These are phyloP conservation scores for Suillus variegatus DNA, from an alignment of 768 basidiomycete species.

Conservation along the genomic window DNA sequence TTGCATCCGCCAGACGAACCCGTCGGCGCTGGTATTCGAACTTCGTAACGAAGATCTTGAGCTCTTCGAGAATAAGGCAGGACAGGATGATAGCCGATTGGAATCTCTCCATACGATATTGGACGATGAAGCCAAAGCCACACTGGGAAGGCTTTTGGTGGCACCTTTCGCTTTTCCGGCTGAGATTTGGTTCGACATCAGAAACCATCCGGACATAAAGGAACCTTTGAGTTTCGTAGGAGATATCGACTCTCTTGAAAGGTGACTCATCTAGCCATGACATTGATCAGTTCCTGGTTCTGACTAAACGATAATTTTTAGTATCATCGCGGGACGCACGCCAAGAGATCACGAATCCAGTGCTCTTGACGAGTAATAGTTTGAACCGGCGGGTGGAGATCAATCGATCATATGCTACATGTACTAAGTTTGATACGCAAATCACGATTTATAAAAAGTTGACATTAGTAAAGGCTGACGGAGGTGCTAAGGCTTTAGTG, in stretches of 20 bases:
- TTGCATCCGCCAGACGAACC: conserved; percentile 15
- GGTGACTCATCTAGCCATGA: conserved; percentile 15
- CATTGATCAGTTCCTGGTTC: conserved; percentile 3
- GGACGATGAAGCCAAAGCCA: conserved; percentile 8
- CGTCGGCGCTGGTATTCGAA: conserved; percentile 23
- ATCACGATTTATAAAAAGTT: conserved; percentile 11
- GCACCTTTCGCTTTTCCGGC: conserved; percentile 19
- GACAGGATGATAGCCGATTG: conserved; percentile 7
- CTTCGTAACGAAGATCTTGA: conserved; percentile 23
- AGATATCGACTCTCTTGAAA: conserved; percentile 27
- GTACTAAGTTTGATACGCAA: conserved; percentile 30
- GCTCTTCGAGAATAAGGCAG: conserved; percentile 20
- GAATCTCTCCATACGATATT: conserved; percentile 1
- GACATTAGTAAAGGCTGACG: not conserved
- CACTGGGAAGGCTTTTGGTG: conserved; percentile 13
- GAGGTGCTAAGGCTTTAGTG: not conserved
- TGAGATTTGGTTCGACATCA: conserved; percentile 29
- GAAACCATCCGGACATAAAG: conserved; percentile 14
- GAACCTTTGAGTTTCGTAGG: conserved; percentile 18
- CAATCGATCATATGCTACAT: conserved; percentile 28
- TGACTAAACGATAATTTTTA: not conserved
- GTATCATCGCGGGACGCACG: conserved; percentile 9
- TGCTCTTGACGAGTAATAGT: not conserved
- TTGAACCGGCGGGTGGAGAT: conserved; percentile 12
- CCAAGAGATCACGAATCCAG: conserved; percentile 9